Evolutionary conservation across 139 green algal genomes (phyloP).

Genomic region (Chlorella sp.): DNA sequence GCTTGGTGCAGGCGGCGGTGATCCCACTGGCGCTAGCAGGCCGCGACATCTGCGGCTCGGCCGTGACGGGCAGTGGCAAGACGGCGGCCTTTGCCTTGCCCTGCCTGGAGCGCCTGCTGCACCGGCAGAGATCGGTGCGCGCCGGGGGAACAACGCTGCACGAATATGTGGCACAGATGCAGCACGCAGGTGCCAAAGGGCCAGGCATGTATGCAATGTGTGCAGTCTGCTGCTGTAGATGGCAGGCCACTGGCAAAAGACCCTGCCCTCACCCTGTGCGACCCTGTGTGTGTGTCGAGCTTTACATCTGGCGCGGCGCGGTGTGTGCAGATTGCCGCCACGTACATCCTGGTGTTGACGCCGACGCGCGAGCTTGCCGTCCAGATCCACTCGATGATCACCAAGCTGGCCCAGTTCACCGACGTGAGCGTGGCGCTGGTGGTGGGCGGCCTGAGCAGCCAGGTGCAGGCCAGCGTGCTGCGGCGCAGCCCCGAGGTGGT

Average conservation of each 20-base stretch:
- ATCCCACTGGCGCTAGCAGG: conserved; percentile 89
- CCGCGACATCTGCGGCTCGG: conserved; percentile 90
- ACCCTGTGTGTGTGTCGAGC: no score
- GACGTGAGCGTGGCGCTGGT: conserved; percentile 83
- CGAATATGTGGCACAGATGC: no score
- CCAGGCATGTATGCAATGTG: no score
- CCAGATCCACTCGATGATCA: conserved; percentile 90
- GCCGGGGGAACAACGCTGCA: no score
- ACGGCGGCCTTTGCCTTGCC: conserved; percentile 95
- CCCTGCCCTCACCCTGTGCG: no score
- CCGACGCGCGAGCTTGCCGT: conserved; percentile 92
- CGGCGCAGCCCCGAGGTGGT: conserved; percentile 78
- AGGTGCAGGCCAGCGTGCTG: conserved; percentile 77
- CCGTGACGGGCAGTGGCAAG: conserved; percentile 96
- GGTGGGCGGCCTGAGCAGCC: conserved; percentile 86
- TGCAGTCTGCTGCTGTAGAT: no score
- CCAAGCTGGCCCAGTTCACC: conserved; percentile 90
- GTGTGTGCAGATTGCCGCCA: conserved; percentile 47
- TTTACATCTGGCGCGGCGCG: no score
- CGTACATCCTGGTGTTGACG: conserved; percentile 76
- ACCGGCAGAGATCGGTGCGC: conserved; percentile 56
- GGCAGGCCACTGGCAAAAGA: no score
- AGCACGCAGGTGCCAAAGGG: no score
- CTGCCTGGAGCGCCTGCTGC: conserved; percentile 88
- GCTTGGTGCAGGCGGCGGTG: conserved; percentile 71